A percentile compares a stretch with the other conserved stretches of the same genome.
phyloP scores from a whole-genome alignment of 768 basidiomycete genomes.

The Pleurotus salmoneostramineus region DNA sequence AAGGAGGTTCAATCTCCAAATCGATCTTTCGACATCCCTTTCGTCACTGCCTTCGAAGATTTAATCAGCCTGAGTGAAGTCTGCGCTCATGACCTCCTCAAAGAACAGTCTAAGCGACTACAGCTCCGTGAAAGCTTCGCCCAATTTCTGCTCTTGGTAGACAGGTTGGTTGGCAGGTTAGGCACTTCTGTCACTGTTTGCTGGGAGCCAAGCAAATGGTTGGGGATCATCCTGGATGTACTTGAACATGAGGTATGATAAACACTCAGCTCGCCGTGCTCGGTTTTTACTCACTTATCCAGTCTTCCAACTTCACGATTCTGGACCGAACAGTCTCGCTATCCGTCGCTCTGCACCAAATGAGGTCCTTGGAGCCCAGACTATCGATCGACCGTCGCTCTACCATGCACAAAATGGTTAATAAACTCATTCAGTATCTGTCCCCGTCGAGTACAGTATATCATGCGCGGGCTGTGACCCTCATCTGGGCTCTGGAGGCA shows the following conservation, averaged over 20 bases:
- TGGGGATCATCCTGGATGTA: conserved; percentile 45
- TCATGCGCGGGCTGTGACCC: conserved; percentile 75
- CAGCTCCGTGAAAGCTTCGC: conserved; percentile 45
- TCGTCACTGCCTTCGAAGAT: conserved; percentile 55
- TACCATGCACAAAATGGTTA: conserved; percentile 58
- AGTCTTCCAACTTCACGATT: conserved; percentile 64
- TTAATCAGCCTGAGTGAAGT: conserved; percentile 40
- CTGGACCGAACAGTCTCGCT: conserved; percentile 63
- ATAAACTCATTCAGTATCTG: conserved; percentile 70
- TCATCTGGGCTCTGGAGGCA: conserved; percentile 79
- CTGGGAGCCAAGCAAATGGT: conserved; percentile 70
- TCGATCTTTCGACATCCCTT: conserved; percentile 38
- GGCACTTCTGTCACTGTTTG: conserved; percentile 32
- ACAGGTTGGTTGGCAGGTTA: conserved; percentile 43
- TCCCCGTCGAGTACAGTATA: conserved; percentile 61
- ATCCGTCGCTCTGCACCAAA: conserved; percentile 50
- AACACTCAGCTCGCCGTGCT: conserved; percentile 1
- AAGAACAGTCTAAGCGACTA: conserved; percentile 23
- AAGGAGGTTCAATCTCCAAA: conserved; percentile 8
- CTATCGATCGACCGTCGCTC: conserved; percentile 51
- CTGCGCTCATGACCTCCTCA: conserved; percentile 35
- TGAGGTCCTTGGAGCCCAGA: conserved; percentile 44
- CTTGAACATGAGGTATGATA: conserved; percentile 53
- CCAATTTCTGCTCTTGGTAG: conserved; percentile 47
- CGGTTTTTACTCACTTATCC: conserved; percentile 5